These are phyloP conservation scores for Gardenia jasminoides DNA, from an alignment of 257 asterid genomes.

Conservation along the genomic window DNA sequence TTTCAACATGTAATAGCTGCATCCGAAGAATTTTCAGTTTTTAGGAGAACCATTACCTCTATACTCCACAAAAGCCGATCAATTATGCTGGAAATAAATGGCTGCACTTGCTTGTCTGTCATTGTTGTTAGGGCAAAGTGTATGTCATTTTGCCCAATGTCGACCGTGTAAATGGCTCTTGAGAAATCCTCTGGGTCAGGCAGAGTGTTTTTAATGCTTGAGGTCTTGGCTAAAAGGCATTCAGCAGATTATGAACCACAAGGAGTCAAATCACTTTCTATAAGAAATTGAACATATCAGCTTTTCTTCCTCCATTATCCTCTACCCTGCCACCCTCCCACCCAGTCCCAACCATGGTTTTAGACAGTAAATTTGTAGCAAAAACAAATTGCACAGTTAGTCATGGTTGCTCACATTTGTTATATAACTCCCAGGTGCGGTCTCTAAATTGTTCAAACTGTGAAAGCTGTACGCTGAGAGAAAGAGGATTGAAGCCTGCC, in stretches of 20 bases:
- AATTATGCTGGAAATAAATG: constrained; percentile 19
- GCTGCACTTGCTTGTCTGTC: constrained; percentile 18
- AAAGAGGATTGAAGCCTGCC: constrained; percentile 19
- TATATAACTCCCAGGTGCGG: constrained; percentile 9
- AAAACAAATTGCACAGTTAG: not conserved
- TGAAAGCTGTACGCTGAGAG: constrained; percentile 21
- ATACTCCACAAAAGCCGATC: constrained; percentile 20
- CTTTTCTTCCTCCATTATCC: not conserved
- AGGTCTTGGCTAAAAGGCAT: not conserved
- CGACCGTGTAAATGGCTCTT: constrained; percentile 31
- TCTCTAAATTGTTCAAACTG: constrained; percentile 30
- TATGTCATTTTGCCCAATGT: constrained; percentile 36
- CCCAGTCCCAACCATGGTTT: not conserved
- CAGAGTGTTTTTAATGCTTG: not conserved
- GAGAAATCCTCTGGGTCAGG: constrained; percentile 25
- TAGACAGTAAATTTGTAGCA: not conserved
- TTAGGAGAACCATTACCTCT: constrained; percentile 12
- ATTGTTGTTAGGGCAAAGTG: constrained; percentile 13
- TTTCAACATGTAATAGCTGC: not conserved
- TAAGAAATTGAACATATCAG: not conserved
- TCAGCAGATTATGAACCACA: not conserved
- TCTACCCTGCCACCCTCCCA: not conserved
- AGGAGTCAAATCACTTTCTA: not conserved
- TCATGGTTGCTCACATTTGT: constrained; percentile 3
- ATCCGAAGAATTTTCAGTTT: not conserved